Conservation (phyloP, 257 asterid species). For the Solanum tarijense region DNA sequence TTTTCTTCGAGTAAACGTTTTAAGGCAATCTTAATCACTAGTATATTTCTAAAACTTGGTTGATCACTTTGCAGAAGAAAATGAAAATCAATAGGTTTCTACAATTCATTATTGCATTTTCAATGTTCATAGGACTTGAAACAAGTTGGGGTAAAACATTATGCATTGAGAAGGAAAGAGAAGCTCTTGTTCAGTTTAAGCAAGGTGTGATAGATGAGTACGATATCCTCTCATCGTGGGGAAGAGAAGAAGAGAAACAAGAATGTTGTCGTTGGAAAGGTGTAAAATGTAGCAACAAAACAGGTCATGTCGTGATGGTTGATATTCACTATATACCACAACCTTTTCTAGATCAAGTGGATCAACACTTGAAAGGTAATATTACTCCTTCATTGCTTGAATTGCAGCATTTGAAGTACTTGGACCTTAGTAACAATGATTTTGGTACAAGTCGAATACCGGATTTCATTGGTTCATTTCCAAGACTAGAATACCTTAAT, state of each 20-base stretch:
- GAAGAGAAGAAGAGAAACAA: background rate
- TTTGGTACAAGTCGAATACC: background rate
- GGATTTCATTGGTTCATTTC: background rate
- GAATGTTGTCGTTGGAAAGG: slow-evolving; percentile 4
- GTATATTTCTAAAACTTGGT: background rate
- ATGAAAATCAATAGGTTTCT: background rate
- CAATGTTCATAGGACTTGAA: background rate
- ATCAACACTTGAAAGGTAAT: background rate
- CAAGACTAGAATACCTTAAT: background rate
- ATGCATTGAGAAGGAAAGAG: slow-evolving; percentile 8
- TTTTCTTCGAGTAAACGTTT: background rate
- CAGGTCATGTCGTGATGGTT: background rate
- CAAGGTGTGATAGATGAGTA: background rate
- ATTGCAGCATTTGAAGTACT: slow-evolving; percentile 1
- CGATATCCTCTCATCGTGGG: slow-evolving; percentile 7
- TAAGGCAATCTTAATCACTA: background rate
- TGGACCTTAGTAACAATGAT: background rate
- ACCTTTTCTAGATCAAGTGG: background rate
- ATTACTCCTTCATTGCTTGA: slow-evolving; percentile 1
- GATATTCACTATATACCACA: background rate
- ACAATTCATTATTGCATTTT: background rate
- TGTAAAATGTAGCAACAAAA: background rate
- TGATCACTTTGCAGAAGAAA: background rate
- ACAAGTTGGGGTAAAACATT: background rate
- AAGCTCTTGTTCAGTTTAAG: slow-evolving; percentile 10